Evolutionary conservation across 2,329 filamentous ascomycete genomes (phyloP), one percentile per base, ranked within the genome.

Genomic region (Sordariomycetes sp.): DNA sequence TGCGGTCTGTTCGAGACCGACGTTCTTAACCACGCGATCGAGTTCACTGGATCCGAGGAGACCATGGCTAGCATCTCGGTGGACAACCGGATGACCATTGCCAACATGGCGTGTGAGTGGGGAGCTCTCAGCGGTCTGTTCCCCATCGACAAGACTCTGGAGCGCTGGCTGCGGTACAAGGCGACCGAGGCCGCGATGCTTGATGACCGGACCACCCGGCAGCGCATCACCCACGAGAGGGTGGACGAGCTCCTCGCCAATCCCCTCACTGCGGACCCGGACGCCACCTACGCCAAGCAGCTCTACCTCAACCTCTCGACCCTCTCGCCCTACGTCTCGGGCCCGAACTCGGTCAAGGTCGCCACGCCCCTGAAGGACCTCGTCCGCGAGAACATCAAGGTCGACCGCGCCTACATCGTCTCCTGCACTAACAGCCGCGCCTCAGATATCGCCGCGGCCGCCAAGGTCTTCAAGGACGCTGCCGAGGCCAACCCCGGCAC

Each of bases 281-380:
- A 83, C 10, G 91, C 90, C 1, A 76, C 74, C 6, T 97, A 96
- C 63, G 86, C 90, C 57, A 96, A 97, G 71, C 74, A 85, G 48
- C 77, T 96, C 0, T 90, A 87, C 67, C 74, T 96, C 7, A 82
- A 96, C 67, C 79, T 96, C 0, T 89, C 86, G 0, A 91, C 89
- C 0, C 78, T 96, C 0, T 86, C 89, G 0, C 91, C 91, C 0
- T 91, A 87, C 58, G 84, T 96, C 10, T 79, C 90, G 0, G 91
- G 92, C 0, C 92, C 92, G 0, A 96, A 96, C 72, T 91, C 87
- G 0, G 90, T 96, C 65, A 96, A 96, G 70, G 74, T 96, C 0
- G 84, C 87, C 0, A 95, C 85, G 0, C 89, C 92, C 0, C 70
- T 97, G 1, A 72, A 75, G 5, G 82, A 92, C 35, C 80, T 97